Evolutionary conservation across 345 rosid species (phyloP).

Genomic region (Arabidopsis thaliana): DNA sequence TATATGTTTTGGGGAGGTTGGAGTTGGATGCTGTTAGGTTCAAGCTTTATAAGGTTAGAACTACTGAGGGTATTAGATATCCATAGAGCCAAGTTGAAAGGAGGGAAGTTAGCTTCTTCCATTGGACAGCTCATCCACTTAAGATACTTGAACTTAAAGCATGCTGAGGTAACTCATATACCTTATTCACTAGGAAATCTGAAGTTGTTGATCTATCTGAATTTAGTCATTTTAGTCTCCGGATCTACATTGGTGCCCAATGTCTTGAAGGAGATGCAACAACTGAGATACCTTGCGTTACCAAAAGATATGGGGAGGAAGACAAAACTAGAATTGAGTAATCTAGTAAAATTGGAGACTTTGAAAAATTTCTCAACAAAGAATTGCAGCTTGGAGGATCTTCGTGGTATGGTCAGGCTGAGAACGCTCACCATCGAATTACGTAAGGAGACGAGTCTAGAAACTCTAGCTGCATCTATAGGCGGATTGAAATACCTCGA

Average conservation of each 20-base stretch:
- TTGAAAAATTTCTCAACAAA: background rate
- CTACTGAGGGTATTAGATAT: too few species aligned
- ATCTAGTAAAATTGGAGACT: background rate
- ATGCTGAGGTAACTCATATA: background rate
- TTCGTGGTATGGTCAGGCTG: background rate
- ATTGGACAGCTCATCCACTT: background rate
- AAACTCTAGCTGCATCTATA: background rate
- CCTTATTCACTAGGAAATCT: background rate
- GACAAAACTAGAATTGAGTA: slow-evolving; percentile 1
- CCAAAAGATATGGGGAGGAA: background rate
- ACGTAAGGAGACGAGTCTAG: background rate
- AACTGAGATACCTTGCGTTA: background rate
- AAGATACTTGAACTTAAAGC: background rate
- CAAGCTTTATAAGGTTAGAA: background rate
- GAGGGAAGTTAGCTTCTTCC: background rate
- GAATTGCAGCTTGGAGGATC: background rate
- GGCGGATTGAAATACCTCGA: background rate
- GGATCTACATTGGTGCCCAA: background rate
- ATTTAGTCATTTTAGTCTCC: background rate
- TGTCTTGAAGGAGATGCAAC: background rate
- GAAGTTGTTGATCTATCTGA: background rate
- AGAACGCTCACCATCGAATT: background rate
- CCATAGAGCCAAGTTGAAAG: too few species aligned
- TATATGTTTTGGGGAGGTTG: too few species aligned
- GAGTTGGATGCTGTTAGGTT: too few species aligned